A percentile compares a stretch with the other conserved stretches of the same genome.
These are phyloP conservation scores for Hypoxylon lienhwacheense DNA, from an alignment of 495 filamentous ascomycete species.

Conservation along the genomic window DNA sequence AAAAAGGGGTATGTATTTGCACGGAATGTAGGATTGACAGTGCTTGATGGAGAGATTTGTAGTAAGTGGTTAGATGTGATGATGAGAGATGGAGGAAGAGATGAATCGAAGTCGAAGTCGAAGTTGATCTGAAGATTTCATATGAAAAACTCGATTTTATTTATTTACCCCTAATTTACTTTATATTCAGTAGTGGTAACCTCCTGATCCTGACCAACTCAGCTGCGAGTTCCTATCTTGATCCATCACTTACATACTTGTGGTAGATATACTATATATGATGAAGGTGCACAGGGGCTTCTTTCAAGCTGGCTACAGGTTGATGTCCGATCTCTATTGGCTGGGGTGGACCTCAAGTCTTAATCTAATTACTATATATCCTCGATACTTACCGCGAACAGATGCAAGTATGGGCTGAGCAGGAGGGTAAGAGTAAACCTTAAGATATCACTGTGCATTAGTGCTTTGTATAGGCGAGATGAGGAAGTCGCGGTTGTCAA, in stretches of 20 bases:
- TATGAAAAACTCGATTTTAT: slow-evolving; percentile 5
- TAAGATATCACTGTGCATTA: slow-evolving; percentile 9
- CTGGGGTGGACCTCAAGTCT: slow-evolving; percentile 5
- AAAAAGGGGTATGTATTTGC: slow-evolving; percentile 8
- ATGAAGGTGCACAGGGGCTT: slow-evolving; percentile 13
- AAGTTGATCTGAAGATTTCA: not conserved
- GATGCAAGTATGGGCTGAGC: slow-evolving; percentile 6
- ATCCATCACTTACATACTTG: too few relatives aligned
- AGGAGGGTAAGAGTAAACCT: not conserved
- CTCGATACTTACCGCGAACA: not conserved
- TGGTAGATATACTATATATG: too few relatives aligned
- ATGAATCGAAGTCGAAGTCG: slow-evolving; percentile 2
- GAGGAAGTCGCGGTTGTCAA: not conserved
- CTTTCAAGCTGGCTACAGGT: not conserved
- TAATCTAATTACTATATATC: not conserved
- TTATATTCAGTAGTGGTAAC: not conserved
- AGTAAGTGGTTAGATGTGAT: slow-evolving; percentile 16
- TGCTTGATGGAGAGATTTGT: slow-evolving; percentile 13
- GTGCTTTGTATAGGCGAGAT: not conserved
- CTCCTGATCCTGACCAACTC: not conserved
- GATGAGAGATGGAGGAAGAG: slow-evolving; percentile 7
- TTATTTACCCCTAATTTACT: not conserved
- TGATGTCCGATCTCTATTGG: too few relatives aligned
- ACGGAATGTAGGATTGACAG: slow-evolving; percentile 6
- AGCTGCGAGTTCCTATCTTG: slow-evolving; percentile 14